phyloP scores from a whole-genome alignment of 1,284 basidiomycete species.

The Leccinum subfulvum region DNA sequence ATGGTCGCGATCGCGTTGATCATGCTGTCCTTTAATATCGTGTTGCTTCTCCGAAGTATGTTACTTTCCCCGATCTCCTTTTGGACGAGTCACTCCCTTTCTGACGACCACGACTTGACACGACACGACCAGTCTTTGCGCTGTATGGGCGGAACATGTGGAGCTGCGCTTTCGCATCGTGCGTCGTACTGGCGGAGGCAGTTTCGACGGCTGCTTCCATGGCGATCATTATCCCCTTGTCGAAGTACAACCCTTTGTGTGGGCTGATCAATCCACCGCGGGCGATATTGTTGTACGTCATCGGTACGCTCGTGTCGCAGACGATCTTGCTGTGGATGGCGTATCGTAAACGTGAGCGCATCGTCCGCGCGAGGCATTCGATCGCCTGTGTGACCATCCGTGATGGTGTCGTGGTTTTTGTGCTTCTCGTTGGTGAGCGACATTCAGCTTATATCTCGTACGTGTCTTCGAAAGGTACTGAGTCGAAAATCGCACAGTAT shows the following conservation, averaged over 20 bases:
- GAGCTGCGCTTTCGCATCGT: conserved; percentile 6
- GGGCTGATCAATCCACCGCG: conserved; percentile 10
- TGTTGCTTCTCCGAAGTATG: conserved; percentile 25
- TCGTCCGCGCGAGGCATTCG: background rate
- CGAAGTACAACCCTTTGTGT: conserved; percentile 17
- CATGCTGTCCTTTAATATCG: conserved; percentile 21
- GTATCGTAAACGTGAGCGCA: conserved; percentile 17
- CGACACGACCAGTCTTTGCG: conserved; percentile 21
- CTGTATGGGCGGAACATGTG: conserved; percentile 13
- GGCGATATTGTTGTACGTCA: conserved; percentile 11
- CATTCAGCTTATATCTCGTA: background rate
- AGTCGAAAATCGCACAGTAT: conserved; percentile 8
- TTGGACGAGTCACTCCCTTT: background rate
- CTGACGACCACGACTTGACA: background rate
- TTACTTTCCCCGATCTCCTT: background rate
- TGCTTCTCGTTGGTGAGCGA: conserved; percentile 17
- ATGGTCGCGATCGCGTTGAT: conserved; percentile 13
- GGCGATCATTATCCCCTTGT: conserved; percentile 7
- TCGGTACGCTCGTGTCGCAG: conserved; percentile 20
- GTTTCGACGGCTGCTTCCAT: background rate
- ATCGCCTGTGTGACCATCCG: conserved; percentile 27
- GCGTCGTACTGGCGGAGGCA: conserved; percentile 14
- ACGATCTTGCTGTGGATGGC: conserved; percentile 19
- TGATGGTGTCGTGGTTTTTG: conserved; percentile 23
- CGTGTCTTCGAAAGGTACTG: background rate